Evolutionary conservation across 2,329 filamentous ascomycete genomes (phyloP).

Genomic region (Ceratocystis alfenasii): DNA sequence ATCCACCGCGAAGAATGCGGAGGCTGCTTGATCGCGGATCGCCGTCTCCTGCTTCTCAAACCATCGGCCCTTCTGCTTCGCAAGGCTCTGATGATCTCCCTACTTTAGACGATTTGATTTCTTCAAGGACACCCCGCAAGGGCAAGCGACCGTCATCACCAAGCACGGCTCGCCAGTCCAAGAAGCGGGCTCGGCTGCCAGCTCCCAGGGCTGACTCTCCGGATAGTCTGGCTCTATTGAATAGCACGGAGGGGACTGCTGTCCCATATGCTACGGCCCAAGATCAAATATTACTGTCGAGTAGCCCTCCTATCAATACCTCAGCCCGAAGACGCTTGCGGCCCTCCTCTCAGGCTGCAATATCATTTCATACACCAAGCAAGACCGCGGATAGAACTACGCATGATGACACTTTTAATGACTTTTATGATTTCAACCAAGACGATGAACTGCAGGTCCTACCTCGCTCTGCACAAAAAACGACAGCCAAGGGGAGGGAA

Average conservation of each 20-base stretch:
- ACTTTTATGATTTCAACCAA: constrained; percentile 22
- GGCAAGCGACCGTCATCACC: constrained; percentile 20
- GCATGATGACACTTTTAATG: constrained; percentile 22
- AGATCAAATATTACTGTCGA: constrained; percentile 13
- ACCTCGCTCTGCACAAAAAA: background rate
- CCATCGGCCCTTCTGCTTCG: constrained; percentile 4
- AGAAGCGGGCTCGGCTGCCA: constrained; percentile 15
- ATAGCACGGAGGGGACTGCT: background rate
- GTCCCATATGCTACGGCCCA: background rate
- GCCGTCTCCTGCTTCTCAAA: background rate
- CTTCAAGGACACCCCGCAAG: background rate
- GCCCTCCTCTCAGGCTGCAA: constrained; percentile 13
- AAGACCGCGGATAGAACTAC: background rate
- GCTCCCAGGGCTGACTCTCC: background rate
- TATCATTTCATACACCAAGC: background rate
- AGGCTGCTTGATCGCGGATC: background rate
- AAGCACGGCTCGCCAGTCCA: constrained; percentile 4
- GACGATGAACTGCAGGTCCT: background rate
- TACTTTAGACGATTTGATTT: constrained; percentile 13
- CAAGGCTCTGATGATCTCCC: constrained; percentile 21
- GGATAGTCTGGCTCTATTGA: constrained; percentile 12
- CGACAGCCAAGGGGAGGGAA: background rate
- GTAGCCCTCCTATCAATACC: constrained; percentile 18
- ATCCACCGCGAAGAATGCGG: background rate
- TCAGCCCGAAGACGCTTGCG: constrained; percentile 10